Evolutionary conservation across 73 alveolate species (phyloP).

Genomic region (Symbiodinium natans): DNA sequence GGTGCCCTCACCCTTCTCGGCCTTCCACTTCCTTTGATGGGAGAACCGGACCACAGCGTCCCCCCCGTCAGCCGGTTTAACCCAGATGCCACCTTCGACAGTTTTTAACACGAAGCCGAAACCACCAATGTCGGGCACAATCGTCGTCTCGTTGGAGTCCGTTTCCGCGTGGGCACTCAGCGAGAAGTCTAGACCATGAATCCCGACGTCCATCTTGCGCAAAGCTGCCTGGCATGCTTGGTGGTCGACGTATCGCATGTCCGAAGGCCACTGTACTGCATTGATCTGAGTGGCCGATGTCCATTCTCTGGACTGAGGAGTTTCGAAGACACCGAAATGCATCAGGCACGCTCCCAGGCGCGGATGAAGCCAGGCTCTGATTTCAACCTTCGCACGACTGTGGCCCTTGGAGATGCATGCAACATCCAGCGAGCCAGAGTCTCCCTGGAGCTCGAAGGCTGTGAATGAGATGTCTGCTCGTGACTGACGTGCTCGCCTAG

Average conservation of each 20-base stretch:
- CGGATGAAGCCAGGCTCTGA: constrained; percentile 18
- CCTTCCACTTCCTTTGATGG: background rate
- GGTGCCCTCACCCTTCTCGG: background rate
- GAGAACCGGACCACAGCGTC: background rate
- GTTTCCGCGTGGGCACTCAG: background rate
- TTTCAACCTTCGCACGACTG: background rate
- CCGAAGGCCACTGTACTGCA: background rate
- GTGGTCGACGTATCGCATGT: background rate
- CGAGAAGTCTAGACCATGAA: background rate
- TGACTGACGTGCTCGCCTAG: background rate
- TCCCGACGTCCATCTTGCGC: background rate
- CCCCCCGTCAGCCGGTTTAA: background rate
- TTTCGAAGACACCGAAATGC: background rate
- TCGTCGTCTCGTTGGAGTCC: background rate
- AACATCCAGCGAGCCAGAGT: background rate
- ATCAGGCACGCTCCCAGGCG: background rate
- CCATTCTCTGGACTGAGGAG: background rate
- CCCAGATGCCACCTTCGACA: background rate
- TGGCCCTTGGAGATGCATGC: background rate
- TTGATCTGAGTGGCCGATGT: background rate
- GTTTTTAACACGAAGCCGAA: background rate
- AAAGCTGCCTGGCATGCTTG: background rate
- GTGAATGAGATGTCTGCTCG: constrained; percentile 2
- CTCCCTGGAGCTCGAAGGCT: background rate
- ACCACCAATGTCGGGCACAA: background rate